A percentile compares a stretch with the other conserved stretches of the same genome.
Conservation (phyloP, 805 yeast genomes). For the Danielia reshetovae region DNA sequence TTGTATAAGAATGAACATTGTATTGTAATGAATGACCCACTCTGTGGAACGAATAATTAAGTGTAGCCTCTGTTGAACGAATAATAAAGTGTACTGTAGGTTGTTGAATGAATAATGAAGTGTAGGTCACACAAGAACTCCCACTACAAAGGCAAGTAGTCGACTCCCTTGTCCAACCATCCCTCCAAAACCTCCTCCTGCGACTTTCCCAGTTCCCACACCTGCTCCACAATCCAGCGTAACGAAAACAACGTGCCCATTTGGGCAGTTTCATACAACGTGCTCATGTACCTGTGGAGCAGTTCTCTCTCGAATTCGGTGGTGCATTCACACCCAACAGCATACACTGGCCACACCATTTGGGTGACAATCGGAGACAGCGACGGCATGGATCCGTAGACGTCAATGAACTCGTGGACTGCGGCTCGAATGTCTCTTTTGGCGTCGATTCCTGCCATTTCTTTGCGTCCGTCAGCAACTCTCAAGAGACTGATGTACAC, state of each 20-base stretch:
- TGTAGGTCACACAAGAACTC: not conserved
- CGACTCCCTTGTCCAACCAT: slow-evolving; percentile 50
- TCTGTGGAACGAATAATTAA: no score
- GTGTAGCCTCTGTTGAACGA: no score
- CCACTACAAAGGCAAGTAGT: slow-evolving; percentile 39
- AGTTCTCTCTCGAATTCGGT: slow-evolving; percentile 26
- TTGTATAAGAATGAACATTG: slow-evolving; percentile 19
- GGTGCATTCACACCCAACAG: slow-evolving; percentile 43
- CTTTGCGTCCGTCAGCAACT: no score
- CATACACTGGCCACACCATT: slow-evolving; percentile 62
- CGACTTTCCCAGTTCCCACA: slow-evolving; percentile 43
- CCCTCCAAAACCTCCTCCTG: slow-evolving; percentile 44
- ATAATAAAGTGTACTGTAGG: no score
- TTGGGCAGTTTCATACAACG: slow-evolving; percentile 43
- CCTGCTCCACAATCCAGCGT: slow-evolving; percentile 38
- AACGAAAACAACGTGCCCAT: slow-evolving; percentile 52
- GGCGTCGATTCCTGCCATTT: no score
- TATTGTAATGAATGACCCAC: no score
- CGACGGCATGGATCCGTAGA: slow-evolving; percentile 44
- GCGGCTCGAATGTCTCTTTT: slow-evolving; percentile 25
- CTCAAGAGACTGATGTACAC: slow-evolving; percentile 24
- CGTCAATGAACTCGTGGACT: slow-evolving; percentile 45
- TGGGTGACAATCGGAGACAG: slow-evolving; percentile 50
- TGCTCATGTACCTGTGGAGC: slow-evolving; percentile 34
- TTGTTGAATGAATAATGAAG: not conserved